Evolutionary conservation across 768 basidiomycete species (phyloP).

Genomic region (Tricholoma sp.): DNA sequence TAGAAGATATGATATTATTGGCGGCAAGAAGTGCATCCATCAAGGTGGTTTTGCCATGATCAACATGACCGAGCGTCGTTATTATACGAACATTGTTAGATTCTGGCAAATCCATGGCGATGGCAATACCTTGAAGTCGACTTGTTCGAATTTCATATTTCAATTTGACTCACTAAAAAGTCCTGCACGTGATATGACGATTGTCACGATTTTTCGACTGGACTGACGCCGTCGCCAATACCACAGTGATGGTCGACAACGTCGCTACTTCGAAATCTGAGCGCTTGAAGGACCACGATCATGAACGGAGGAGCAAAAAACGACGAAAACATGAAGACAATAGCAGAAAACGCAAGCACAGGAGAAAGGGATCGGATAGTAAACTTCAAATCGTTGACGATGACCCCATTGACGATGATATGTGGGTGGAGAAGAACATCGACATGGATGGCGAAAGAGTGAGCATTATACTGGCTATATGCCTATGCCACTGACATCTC

Average conservation of each 20-base stretch:
- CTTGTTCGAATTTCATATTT: no score
- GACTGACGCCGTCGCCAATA: no score
- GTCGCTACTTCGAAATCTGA: slow-evolving; percentile 24
- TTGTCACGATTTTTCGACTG: background rate
- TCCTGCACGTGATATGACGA: slow-evolving; percentile 18
- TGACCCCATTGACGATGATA: slow-evolving; percentile 65
- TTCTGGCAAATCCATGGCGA: slow-evolving; percentile 30
- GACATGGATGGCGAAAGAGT: slow-evolving; percentile 74
- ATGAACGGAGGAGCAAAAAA: slow-evolving; percentile 49
- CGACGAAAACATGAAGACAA: slow-evolving; percentile 46
- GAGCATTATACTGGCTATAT: slow-evolving; percentile 21
- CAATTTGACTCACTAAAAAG: background rate
- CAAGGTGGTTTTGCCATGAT: slow-evolving; percentile 94
- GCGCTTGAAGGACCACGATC: slow-evolving; percentile 31
- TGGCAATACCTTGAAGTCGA: no score
- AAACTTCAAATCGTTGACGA: slow-evolving; percentile 59
- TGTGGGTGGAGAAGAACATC: slow-evolving; percentile 89
- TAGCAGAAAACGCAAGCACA: slow-evolving; percentile 30
- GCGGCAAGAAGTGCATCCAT: slow-evolving; percentile 95
- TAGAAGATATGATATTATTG: slow-evolving; percentile 92
- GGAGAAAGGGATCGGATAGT: slow-evolving; percentile 40
- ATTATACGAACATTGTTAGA: slow-evolving; percentile 63
- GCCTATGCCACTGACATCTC: slow-evolving; percentile 7
- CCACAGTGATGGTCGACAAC: slow-evolving; percentile 12
- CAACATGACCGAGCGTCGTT: slow-evolving; percentile 86